Conservation (phyloP, 148 eudicot genomes). For the Fagopyrum esculentum region DNA sequence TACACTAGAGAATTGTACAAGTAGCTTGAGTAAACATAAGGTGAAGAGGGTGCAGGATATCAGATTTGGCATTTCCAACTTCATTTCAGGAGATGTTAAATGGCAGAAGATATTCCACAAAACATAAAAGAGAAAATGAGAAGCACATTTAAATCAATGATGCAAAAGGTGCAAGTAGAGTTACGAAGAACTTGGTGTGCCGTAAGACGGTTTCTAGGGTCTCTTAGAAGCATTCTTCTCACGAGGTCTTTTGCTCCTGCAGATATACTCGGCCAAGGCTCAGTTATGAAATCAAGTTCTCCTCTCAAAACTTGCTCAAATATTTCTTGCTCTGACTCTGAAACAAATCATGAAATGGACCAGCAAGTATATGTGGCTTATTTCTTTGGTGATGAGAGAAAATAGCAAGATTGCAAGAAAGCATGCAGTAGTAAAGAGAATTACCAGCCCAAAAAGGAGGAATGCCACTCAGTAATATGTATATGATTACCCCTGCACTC, state of each 20-base stretch:
- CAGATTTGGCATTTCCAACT: background rate
- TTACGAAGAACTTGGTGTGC: constrained; percentile 24
- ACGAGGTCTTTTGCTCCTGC: constrained; percentile 25
- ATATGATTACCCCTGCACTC: constrained; percentile 87
- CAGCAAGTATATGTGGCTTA: background rate
- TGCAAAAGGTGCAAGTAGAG: constrained; percentile 7
- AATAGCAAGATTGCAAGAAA: background rate
- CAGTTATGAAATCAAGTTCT: constrained; percentile 22
- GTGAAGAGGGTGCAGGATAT: background rate
- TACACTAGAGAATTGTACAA: background rate
- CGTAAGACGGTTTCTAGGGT: constrained; percentile 19
- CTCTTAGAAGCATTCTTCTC: constrained; percentile 19
- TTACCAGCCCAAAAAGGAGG: constrained; percentile 98
- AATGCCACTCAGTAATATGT: constrained; percentile 73
- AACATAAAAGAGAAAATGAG: background rate
- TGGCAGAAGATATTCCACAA: background rate
- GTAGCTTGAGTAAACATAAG: background rate
- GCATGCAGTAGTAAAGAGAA: background rate
- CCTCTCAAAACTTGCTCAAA: constrained; percentile 21
- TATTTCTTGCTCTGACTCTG: constrained; percentile 24
- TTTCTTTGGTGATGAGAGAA: background rate
- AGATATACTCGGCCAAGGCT: constrained; percentile 27
- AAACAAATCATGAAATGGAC: background rate
- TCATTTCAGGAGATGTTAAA: background rate
- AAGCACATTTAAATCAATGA: background rate